Evolutionary conservation across 192 early-diverging fungal species (phyloP).

Genomic region (Coemansia sp.): DNA sequence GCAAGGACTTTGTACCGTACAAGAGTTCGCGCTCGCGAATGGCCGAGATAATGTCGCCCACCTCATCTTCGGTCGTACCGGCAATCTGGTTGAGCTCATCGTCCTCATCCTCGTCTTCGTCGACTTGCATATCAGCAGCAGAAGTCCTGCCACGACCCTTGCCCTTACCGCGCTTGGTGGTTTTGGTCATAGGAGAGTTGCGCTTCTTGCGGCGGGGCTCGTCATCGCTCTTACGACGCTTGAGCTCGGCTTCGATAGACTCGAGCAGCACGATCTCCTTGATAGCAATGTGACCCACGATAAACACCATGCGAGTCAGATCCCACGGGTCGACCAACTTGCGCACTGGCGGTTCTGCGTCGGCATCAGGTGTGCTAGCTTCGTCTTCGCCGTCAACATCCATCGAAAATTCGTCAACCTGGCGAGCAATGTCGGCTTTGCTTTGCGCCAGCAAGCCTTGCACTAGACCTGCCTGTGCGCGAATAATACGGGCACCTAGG

Average conservation of each 20-base stretch:
- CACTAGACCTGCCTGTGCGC: constrained; percentile 64
- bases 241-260: constrained; percentile 90
- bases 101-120: constrained; percentile 51
- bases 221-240: constrained; percentile 67
- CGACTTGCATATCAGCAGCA: constrained; percentile 15
- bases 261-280: constrained; percentile 97
- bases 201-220: constrained; percentile 51
- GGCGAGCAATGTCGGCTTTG: constrained; percentile 10
- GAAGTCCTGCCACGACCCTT: constrained; percentile 12
- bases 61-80: constrained; percentile 95
- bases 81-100: constrained; percentile 94
- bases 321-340: constrained; percentile 65
- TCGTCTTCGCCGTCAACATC: constrained; percentile 43
- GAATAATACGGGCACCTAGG: constrained; percentile 78
- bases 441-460: constrained; percentile 56
- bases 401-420: constrained; percentile 17
- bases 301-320: constrained; percentile 85
- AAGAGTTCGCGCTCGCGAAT: constrained; percentile 94
- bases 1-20: constrained; percentile 74
- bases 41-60: constrained; percentile 81
- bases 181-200: constrained; percentile 22
- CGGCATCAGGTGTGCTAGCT: constrained; percentile 22
- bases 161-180: constrained; percentile 20
- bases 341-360: constrained; percentile 4
- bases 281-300: constrained; percentile 94